A percentile compares a stretch with the other conserved stretches of the same genome.
Conservation (phyloP, 140 eudicot species). For the Oenanthe javanica region DNA sequence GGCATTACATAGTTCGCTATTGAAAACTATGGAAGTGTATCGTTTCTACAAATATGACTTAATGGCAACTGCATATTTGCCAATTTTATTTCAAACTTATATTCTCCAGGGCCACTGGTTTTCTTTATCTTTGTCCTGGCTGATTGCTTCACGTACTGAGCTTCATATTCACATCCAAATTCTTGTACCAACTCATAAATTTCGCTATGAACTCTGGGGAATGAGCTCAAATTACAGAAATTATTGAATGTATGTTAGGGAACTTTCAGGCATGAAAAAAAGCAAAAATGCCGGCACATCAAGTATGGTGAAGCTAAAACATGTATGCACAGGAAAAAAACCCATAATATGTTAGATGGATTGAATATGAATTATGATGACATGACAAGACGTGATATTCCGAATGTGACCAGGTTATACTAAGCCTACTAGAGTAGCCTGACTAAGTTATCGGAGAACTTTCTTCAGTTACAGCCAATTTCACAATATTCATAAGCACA, state of each 20-base stretch:
- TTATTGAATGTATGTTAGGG: not conserved
- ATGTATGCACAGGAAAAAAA: not conserved
- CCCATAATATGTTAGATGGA: too few relatives aligned
- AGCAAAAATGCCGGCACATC: not conserved
- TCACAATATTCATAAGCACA: not conserved
- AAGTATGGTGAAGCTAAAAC: not conserved
- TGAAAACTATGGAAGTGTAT: constrained; percentile 22
- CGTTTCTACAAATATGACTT: constrained; percentile 10
- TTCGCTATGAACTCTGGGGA: constrained; percentile 66
- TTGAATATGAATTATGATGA: too few relatives aligned
- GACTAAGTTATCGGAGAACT: too few relatives aligned
- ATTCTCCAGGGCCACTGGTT: constrained; percentile 14
- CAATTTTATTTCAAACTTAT: constrained; percentile 30
- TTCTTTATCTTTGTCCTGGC: not conserved
- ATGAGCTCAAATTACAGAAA: not conserved
- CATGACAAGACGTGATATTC: too few relatives aligned
- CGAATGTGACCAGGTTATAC: not conserved
- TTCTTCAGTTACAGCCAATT: not conserved
- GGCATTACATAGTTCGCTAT: not conserved
- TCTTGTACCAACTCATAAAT: constrained; percentile 76
- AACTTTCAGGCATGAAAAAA: not conserved
- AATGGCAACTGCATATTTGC: constrained; percentile 15
- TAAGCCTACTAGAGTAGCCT: too few relatives aligned
- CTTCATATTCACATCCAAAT: constrained; percentile 19
- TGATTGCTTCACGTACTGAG: not conserved